Evolutionary conservation across 148 eudicot genomes (phyloP).

Genomic region (Camellia sinensis): DNA sequence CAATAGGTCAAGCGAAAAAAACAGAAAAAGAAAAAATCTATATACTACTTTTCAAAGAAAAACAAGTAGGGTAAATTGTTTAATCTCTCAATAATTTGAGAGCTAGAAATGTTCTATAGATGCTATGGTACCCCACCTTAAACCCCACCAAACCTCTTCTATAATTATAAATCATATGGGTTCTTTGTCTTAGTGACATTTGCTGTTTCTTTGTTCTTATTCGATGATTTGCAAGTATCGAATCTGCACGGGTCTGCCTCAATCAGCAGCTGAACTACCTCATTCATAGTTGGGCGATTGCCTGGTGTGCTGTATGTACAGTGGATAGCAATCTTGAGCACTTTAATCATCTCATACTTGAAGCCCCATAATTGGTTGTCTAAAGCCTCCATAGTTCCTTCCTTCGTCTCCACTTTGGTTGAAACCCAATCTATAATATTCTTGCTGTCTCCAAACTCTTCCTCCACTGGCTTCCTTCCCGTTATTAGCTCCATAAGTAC

Average conservation of each 20-base stretch:
- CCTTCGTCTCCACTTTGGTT: constrained; percentile 60
- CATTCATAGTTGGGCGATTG: constrained; percentile 75
- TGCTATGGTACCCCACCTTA: constrained; percentile 28
- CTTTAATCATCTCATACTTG: constrained; percentile 60
- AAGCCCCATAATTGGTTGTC: constrained; percentile 51
- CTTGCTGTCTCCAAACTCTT: constrained; percentile 90
- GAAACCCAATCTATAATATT: constrained; percentile 78
- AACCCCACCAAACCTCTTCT: constrained; percentile 12
- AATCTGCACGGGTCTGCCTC: constrained; percentile 69
- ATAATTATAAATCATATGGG: constrained; percentile 25
- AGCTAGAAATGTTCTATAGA: constrained; percentile 35
- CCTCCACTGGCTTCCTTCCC: constrained; percentile 79
- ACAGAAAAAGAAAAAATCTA: constrained; percentile 35
- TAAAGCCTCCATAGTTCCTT: constrained; percentile 63
- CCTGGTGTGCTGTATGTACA: constrained; percentile 55
- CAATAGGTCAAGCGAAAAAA: constrained; percentile 26
- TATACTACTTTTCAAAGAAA: constrained; percentile 23
- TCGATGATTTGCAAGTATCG: constrained; percentile 44
- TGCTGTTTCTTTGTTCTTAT: constrained; percentile 43
- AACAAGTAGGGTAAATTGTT: not conserved
- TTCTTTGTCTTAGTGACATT: constrained; percentile 31
- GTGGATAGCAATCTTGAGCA: constrained; percentile 59
- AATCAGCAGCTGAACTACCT: constrained; percentile 61
- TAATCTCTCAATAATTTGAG: constrained; percentile 24
- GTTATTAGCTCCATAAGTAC: constrained; percentile 82